These are phyloP conservation scores for Eimeria acervulina DNA, from an alignment of 169 alveolate genomes.

Conservation along the genomic window DNA sequence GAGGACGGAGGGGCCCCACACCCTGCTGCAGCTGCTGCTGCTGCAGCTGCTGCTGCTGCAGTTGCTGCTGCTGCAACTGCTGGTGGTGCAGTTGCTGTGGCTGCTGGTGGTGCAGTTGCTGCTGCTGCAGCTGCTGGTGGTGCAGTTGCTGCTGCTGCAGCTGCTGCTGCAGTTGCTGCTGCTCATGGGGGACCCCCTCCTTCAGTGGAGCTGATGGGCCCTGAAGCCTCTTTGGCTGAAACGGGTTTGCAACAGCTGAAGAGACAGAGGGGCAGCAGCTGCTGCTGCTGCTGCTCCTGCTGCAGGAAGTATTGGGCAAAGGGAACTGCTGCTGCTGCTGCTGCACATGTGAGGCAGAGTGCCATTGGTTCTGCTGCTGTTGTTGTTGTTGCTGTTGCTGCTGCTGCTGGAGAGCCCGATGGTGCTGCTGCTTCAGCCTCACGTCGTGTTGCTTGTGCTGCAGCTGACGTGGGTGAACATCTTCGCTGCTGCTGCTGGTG, in stretches of 20 bases:
- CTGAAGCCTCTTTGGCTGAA: neutral
- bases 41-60: neutral
- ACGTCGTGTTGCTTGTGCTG: neutral
- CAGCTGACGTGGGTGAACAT: neutral
- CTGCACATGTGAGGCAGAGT: neutral
- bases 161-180: neutral
- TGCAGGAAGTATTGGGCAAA: neutral
- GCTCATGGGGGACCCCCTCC: neutral
- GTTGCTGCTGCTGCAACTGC: neutral
- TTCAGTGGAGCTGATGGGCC: neutral
- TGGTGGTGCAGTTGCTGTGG: neutral
- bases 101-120: neutral
- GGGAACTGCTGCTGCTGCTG: neutral
- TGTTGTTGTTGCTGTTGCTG: slow-evolving; percentile 8
- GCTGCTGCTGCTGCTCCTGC: neutral
- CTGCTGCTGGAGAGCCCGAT: neutral
- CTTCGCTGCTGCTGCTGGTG: slow-evolving; percentile 16
- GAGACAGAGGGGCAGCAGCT: too few species aligned
- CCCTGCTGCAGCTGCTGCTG: slow-evolving; percentile 14
- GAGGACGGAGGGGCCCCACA: neutral
- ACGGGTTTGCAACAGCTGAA: too few species aligned
- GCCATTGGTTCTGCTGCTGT: slow-evolving; percentile 16
- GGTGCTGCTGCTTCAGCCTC: slow-evolving; percentile 33
- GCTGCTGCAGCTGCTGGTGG: slow-evolving; percentile 17
- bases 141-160: neutral